Conservation (phyloP, 129 eudicot species). For the Arctium lappa region DNA sequence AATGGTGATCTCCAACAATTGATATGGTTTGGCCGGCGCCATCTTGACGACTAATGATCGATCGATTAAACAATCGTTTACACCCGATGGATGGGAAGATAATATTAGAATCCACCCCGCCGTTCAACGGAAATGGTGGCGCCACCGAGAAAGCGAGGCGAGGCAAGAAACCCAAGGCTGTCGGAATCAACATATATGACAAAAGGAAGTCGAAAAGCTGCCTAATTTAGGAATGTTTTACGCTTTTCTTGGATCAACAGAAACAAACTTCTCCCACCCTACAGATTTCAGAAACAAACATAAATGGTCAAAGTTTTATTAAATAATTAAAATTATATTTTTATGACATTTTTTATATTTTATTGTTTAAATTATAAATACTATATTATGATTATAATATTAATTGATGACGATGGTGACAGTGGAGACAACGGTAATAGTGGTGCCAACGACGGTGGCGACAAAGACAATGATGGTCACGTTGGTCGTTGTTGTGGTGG, state of each 20-base stretch:
- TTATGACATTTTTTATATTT: too few relatives aligned
- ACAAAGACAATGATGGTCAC: too few relatives aligned
- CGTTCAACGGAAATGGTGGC: background rate
- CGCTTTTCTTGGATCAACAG: background rate
- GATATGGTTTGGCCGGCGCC: constrained; percentile 6
- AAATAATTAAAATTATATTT: too few relatives aligned
- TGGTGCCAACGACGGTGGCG: too few relatives aligned
- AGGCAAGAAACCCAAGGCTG: background rate
- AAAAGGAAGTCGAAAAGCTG: background rate
- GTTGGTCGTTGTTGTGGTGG: too few relatives aligned
- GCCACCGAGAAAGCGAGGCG: background rate
- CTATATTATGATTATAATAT: too few relatives aligned
- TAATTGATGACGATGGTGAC: too few relatives aligned
- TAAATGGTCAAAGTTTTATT: too few relatives aligned
- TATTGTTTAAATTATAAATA: too few relatives aligned
- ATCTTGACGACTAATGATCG: background rate
- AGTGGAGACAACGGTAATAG: too few relatives aligned
- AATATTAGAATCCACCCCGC: background rate
- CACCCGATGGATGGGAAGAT: background rate
- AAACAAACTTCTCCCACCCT: background rate
- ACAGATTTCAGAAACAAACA: background rate
- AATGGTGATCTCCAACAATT: constrained; percentile 23
- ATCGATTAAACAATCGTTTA: background rate
- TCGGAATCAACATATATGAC: background rate
- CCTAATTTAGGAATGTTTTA: background rate